Percentiles rank a stretch among this genome's conserved stretches.
These are phyloP conservation scores for Osmanthus fragrans DNA, from an alignment of 257 asterid species.

Conservation along the genomic window DNA sequence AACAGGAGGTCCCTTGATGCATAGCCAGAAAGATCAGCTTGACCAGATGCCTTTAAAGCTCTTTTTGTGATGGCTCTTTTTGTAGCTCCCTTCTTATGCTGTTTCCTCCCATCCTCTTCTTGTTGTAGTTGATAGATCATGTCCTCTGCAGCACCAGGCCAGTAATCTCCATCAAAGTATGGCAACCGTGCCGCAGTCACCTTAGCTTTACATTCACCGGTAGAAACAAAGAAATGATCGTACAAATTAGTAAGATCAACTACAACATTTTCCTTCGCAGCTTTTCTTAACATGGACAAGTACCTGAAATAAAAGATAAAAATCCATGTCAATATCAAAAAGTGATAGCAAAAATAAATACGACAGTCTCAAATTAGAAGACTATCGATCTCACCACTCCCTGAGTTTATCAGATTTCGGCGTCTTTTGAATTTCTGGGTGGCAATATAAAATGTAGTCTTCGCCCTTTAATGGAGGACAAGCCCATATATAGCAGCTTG, in stretches of 20 bases:
- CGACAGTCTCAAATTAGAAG: constrained; percentile 10
- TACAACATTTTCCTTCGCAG: constrained; percentile 76
- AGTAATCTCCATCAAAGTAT: constrained; percentile 97
- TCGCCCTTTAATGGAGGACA: constrained; percentile 98
- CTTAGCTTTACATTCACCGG: constrained; percentile 86
- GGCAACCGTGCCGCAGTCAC: constrained; percentile 95
- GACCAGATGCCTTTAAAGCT: constrained; percentile 93
- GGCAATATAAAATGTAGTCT: constrained; percentile 98
- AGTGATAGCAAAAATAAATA: constrained; percentile 12
- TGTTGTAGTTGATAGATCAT: constrained; percentile 85
- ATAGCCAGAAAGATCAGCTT: constrained; percentile 82
- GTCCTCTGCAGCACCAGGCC: constrained; percentile 99
- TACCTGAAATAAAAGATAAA: constrained; percentile 64
- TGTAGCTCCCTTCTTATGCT: constrained; percentile 65
- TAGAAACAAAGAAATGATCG: constrained; percentile 81
- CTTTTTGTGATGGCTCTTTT: constrained; percentile 80
- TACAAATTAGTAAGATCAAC: constrained; percentile 84
- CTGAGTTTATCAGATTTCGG: constrained; percentile 97
- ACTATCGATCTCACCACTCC: constrained; percentile 68
- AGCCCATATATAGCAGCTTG: constrained; percentile 99
- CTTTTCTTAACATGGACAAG: constrained; percentile 87
- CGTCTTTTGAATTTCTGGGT: constrained; percentile 98
- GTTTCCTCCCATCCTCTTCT: constrained; percentile 93
- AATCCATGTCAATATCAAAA: constrained; percentile 24
- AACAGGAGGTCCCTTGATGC: constrained; percentile 84